phyloP scores from a whole-genome alignment of 2,329 filamentous ascomycete genomes.

The Cytospora leucostoma region DNA sequence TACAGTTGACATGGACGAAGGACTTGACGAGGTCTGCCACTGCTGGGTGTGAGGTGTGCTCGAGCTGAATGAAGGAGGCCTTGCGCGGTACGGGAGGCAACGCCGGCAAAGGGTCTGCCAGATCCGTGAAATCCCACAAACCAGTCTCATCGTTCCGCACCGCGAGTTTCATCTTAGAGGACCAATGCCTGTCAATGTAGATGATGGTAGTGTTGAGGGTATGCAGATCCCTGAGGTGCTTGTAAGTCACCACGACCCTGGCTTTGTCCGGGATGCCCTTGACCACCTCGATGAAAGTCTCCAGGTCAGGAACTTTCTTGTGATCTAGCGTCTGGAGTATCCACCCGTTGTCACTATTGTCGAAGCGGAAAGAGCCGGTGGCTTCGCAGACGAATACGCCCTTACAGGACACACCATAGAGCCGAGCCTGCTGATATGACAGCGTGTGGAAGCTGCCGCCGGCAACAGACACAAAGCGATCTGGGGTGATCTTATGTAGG shows the following conservation, averaged over 20 bases:
- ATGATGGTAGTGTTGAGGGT: constrained; percentile 92
- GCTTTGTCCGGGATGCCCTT: constrained; percentile 79
- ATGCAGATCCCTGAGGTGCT: constrained; percentile 91
- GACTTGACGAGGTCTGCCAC: constrained; percentile 93
- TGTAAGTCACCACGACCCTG: constrained; percentile 87
- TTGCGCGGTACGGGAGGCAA: constrained; percentile 70
- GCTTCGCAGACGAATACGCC: constrained; percentile 96
- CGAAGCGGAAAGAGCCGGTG: constrained; percentile 81
- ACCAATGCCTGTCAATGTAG: constrained; percentile 94
- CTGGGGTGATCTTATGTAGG: constrained; percentile 90
- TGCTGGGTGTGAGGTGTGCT: constrained; percentile 82
- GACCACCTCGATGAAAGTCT: constrained; percentile 89
- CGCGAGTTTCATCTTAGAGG: constrained; percentile 89
- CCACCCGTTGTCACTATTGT: constrained; percentile 74
- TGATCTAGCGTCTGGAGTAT: constrained; percentile 91
- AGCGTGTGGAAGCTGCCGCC: constrained; percentile 94
- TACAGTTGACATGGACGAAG: constrained; percentile 90
- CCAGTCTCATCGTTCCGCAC: constrained; percentile 87
- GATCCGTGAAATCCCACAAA: constrained; percentile 89
- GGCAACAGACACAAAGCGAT: constrained; percentile 91
- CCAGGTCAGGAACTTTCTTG: constrained; percentile 82
- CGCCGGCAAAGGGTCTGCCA: constrained; percentile 78
- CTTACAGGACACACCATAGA: constrained; percentile 89
- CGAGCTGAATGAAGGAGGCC: constrained; percentile 89
- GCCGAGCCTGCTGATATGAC: constrained; percentile 95